Evolutionary conservation across 768 basidiomycete species (phyloP).

Genomic region (Suillus cothurnatus): DNA sequence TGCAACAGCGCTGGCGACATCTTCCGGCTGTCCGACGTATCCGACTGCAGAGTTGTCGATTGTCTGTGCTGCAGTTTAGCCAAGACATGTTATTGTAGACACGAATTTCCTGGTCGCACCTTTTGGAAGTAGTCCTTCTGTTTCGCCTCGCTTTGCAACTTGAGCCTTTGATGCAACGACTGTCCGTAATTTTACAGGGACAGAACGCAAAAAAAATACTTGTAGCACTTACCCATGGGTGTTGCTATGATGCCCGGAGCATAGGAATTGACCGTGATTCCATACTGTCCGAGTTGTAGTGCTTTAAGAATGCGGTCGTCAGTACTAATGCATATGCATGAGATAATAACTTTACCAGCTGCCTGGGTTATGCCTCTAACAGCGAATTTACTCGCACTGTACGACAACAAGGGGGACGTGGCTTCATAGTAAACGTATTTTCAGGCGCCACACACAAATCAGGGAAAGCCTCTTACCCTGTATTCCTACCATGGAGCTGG

Average conservation of each 20-base stretch:
- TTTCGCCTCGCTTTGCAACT: neutral
- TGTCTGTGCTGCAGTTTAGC: neutral
- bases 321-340: neutral
- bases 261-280: conserved; percentile 42
- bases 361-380: conserved; percentile 41
- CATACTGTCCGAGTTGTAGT: conserved; percentile 30
- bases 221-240: conserved; percentile 26
- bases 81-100: neutral
- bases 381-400: conserved; percentile 36
- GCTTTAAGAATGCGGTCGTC: conserved; percentile 4
- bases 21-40: conserved; percentile 31
- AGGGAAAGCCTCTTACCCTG: conserved; percentile 18
- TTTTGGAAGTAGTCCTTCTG: conserved; percentile 3
- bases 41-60: conserved; percentile 14
- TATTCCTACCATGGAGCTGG: conserved; percentile 34
- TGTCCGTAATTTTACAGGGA: neutral
- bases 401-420: neutral
- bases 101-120: neutral
- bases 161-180: neutral
- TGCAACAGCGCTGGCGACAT: conserved; percentile 34
- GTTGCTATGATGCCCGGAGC: conserved; percentile 37
- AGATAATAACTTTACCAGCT: conserved; percentile 28
- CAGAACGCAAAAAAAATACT: neutral
- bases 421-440: neutral
- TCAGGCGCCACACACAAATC: neutral